phyloP scores from a whole-genome alignment of 371 early-diverging fungal species.

The Enterocytospora artemiae region DNA sequence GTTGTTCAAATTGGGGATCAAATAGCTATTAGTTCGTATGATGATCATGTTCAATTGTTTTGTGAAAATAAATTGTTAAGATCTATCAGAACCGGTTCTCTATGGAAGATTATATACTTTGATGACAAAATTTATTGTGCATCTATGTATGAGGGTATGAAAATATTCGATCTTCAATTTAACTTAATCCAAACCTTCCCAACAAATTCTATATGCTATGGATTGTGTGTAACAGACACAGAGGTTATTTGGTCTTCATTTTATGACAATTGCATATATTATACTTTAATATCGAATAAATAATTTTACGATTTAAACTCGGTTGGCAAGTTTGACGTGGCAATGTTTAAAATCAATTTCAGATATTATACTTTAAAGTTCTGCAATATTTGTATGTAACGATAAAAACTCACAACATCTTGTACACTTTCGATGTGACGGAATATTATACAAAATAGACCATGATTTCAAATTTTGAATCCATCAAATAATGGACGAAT shows the following conservation, averaged over 20 bases:
- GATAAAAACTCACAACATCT: too few relatives aligned
- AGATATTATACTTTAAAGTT: too few relatives aligned
- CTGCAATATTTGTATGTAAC: too few relatives aligned
- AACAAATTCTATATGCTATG: conserved; percentile 29
- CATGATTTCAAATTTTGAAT: too few relatives aligned
- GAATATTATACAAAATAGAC: too few relatives aligned
- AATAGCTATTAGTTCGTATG: conserved; percentile 35
- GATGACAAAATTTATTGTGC: conserved; percentile 1
- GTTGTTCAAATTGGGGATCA: conserved; percentile 5
- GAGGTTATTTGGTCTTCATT: conserved; percentile 20
- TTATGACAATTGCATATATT: conserved; percentile 30
- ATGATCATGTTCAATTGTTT: conserved; percentile 20
- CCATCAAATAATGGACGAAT: too few relatives aligned
- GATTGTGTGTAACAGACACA: conserved; percentile 1
- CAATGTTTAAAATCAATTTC: too few relatives aligned
- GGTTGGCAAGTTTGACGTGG: too few relatives aligned
- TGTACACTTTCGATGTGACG: too few relatives aligned
- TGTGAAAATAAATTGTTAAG: conserved; percentile 11
- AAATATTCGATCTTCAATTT: conserved; percentile 18
- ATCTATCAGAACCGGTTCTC: conserved; percentile 14
- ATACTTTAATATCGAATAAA: too few relatives aligned
- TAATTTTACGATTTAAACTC: too few relatives aligned
- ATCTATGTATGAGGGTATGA: conserved; percentile 45
- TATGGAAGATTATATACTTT: conserved; percentile 33
- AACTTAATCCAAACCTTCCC: conserved; percentile 4